phyloP scores from a whole-genome alignment of 768 basidiomycete species.

The Auriscalpium microsporum region DNA sequence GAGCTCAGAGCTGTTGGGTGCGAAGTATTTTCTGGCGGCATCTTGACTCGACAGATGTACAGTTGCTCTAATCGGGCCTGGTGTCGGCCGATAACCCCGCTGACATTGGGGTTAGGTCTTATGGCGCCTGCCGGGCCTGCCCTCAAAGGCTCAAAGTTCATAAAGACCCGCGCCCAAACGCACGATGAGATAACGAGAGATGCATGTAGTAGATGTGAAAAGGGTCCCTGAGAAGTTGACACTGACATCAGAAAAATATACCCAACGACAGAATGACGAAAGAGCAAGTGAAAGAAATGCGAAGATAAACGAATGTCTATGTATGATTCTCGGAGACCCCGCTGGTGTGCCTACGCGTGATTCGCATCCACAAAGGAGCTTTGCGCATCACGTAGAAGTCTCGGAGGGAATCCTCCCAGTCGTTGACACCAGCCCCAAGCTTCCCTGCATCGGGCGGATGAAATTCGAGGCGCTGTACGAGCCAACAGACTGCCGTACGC shows the following conservation, averaged over 20 bases:
- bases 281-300: too few relatives aligned
- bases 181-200: too few relatives aligned
- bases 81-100: neutral
- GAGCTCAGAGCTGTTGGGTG: neutral
- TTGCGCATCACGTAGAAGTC: constrained; percentile 10
- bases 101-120: neutral
- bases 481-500: constrained; percentile 28
- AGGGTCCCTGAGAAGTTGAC: too few relatives aligned
- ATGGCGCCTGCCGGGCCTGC: too few relatives aligned
- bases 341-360: neutral
- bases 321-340: neutral
- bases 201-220: too few relatives aligned
- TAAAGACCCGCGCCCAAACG: too few relatives aligned
- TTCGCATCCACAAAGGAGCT: neutral
- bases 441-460: neutral
- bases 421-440: neutral
- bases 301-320: too few relatives aligned
- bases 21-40: neutral
- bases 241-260: too few relatives aligned
- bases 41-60: neutral
- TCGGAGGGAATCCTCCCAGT: constrained; percentile 2
- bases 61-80: neutral
- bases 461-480: constrained; percentile 30
- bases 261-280: too few relatives aligned
- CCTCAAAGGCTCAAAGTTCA: too few relatives aligned